Base-by-base conservation (phyloP, 805 yeast species). In the Kodamaea sagamina region DNA sequence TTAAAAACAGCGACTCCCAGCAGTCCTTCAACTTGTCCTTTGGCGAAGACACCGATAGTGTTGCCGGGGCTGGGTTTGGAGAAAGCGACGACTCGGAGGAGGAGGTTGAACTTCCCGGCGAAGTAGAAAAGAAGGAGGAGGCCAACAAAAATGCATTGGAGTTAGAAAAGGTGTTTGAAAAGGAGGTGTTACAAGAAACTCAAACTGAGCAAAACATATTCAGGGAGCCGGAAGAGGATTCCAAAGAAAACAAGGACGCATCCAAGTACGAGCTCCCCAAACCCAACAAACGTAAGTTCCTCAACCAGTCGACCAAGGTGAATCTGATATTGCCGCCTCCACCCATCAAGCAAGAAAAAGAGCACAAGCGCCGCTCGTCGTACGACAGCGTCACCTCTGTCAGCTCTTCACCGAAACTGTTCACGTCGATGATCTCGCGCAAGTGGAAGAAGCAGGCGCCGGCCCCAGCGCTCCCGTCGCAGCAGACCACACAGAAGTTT, bases 31-130 rank as follows among this genome's bases (percentile, higher is more conserved):
- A 68, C 41, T 52, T 67, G 11, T 65, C 74, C 2, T 68, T 63
- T 43, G 55, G 66, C 22, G 68, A 65, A 16, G 63, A 54, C 6
- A 52, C 57, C 16, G 58, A 57, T 36, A 53, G 56, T 15, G 64
- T 56, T n/a, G 73, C 67, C 18, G 74, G 74, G 6, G 66, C 58
- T 18, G 74, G 74, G 2, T 65, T 64, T 43, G 71, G 72, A 2
- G 58, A 53, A 9, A 57, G 53, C 17, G 60, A 54, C 13, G 57
- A 53, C 19, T 32, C 38, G 18, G 43, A 40, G 34, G 37, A 25
- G 15, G 43, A 40, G 18, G 13, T 12, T 10, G 17, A 26, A 15
- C n/a, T 32, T 19, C 12, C 41, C 12, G 17, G 34, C 9, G 28
- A 35, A 8, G 28, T 16, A 11, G 25, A 21, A 8, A 36, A n/a